These are phyloP conservation scores for Plasmodium billcollinsi DNA, from an alignment of 169 alveolate species.

Conservation along the genomic window DNA sequence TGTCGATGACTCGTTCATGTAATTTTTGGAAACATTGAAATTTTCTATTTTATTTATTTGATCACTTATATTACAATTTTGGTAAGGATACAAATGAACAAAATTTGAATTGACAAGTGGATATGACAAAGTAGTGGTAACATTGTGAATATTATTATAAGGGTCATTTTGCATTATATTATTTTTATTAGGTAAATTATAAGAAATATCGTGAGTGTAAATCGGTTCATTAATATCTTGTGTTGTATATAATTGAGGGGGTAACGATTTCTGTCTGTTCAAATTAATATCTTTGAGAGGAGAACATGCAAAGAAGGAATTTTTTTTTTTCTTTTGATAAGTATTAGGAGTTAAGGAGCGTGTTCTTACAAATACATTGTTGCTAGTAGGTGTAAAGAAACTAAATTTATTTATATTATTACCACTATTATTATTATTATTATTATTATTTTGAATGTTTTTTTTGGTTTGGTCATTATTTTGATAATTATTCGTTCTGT, in stretches of 20 bases:
- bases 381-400: background rate
- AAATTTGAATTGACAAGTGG: constrained; percentile 3
- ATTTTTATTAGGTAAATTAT: constrained; percentile 16
- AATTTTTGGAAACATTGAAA: background rate
- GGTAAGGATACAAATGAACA: background rate
- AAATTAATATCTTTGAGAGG: constrained; percentile 8
- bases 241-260: background rate
- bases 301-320: background rate
- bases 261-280: constrained; percentile 8
- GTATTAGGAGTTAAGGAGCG: constrained; percentile 29
- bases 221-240: background rate
- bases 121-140: background rate
- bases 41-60: background rate
- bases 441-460: background rate
- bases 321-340: background rate
- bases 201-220: constrained; percentile 51
- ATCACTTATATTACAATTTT: background rate
- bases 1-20: background rate
- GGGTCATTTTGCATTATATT: background rate
- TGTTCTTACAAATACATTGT: constrained; percentile 55
- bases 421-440: background rate
- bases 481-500: background rate
- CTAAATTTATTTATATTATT: constrained; percentile 7
- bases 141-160: background rate
- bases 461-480: too few species aligned